These are phyloP conservation scores for Dalbergia oliveri DNA, from an alignment of 306 rosid species.

Conservation along the genomic window DNA sequence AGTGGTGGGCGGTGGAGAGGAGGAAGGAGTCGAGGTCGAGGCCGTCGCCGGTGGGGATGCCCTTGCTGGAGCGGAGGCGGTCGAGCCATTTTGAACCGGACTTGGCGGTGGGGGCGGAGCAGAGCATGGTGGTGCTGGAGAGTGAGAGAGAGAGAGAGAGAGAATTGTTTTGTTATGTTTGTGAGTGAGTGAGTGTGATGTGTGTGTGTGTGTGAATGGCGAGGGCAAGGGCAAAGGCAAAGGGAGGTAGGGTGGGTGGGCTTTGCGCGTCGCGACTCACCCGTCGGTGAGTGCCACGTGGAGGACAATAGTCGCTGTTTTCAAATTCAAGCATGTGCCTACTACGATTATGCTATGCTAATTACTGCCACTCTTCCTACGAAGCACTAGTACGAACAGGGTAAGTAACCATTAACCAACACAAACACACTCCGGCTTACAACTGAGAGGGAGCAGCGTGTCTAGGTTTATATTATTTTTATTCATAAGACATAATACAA, in stretches of 20 bases:
- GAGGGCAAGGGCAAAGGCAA: neutral
- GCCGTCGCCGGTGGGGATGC: slow-evolving; percentile 70
- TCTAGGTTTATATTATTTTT: no score
- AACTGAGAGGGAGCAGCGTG: no score
- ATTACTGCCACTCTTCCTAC: no score
- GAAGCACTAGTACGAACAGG: no score
- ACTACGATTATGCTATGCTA: no score
- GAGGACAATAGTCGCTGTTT: slow-evolving; percentile 15
- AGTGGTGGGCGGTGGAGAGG: slow-evolving; percentile 43
- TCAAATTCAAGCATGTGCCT: slow-evolving; percentile 37
- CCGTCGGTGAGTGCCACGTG: slow-evolving; percentile 49
- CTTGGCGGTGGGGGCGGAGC: slow-evolving; percentile 67
- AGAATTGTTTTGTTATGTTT: no score
- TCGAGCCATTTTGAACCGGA: slow-evolving; percentile 83
- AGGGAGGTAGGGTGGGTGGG: neutral
- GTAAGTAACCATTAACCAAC: no score
- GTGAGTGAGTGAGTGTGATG: neutral
- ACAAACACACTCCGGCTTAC: no score
- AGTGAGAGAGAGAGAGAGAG: neutral
- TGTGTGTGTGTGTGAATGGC: slow-evolving; percentile 7
- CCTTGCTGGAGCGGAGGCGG: slow-evolving; percentile 89
- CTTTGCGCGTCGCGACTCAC: slow-evolving; percentile 19
- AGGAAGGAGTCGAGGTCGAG: slow-evolving; percentile 78
- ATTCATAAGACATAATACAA: no score
- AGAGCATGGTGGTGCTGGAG: slow-evolving; percentile 61